These are phyloP conservation scores for Notholithocarpus densiflorus DNA, from an alignment of 306 rosid species.

Conservation along the genomic window DNA sequence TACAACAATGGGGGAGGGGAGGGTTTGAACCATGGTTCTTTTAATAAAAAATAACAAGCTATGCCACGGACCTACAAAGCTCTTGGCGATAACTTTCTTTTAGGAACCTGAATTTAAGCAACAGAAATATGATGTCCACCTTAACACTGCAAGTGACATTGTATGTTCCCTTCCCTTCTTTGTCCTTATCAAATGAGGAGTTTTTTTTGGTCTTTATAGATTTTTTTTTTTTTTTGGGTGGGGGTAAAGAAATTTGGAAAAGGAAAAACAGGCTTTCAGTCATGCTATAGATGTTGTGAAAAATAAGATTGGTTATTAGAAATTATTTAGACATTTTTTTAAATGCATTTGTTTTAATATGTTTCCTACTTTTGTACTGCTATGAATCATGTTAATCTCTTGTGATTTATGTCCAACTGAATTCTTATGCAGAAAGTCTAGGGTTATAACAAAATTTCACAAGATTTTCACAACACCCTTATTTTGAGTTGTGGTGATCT, in stretches of 20 bases:
- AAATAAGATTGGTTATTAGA: neutral
- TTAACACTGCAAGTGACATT: too few species aligned
- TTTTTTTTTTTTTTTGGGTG: neutral
- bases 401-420: neutral
- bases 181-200: neutral
- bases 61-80: too few species aligned
- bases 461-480: too few species aligned
- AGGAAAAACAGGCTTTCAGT: neutral
- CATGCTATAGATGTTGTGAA: neutral
- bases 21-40: too few species aligned
- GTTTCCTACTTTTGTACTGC: neutral
- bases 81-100: too few species aligned
- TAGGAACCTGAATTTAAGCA: too few species aligned
- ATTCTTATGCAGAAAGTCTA: neutral
- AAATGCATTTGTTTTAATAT: neutral
- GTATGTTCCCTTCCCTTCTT: neutral
- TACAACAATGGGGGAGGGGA: too few species aligned
- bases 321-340: neutral
- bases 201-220: neutral
- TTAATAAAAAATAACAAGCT: too few species aligned
- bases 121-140: too few species aligned
- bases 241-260: too few species aligned
- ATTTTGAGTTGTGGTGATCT: too few species aligned
- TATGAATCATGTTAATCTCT: neutral
- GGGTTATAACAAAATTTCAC: too few species aligned